These are phyloP conservation scores for Aspergillus olivimuriae DNA, from an alignment of 495 filamentous ascomycete genomes.

Conservation along the genomic window DNA sequence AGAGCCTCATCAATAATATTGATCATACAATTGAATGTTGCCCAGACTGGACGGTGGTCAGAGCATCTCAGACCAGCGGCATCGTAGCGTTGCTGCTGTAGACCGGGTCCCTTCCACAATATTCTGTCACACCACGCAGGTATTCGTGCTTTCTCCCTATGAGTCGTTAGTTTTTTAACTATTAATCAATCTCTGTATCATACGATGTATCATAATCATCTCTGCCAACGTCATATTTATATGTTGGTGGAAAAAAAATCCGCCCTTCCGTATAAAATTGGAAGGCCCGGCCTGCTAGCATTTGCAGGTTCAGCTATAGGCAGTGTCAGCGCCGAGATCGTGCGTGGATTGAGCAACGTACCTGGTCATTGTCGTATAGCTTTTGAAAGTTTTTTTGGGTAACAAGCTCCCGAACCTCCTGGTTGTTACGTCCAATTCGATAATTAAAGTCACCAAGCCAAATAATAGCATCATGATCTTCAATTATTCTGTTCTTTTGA, in stretches of 20 bases:
- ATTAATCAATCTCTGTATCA: constrained; percentile 19
- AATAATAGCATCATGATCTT: constrained; percentile 89
- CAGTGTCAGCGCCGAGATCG: constrained; percentile 2
- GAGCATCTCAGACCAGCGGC: constrained; percentile 77
- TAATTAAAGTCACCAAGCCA: constrained; percentile 99
- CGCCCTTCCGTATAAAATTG: constrained; percentile 82
- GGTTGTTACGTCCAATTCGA: constrained; percentile 79
- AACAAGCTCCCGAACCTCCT: constrained; percentile 70
- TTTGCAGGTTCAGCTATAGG: constrained; percentile 83
- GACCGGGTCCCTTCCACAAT: constrained; percentile 72
- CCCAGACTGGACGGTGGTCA: constrained; percentile 90
- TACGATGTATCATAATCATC: constrained; percentile 91
- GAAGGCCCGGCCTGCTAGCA: constrained; percentile 86
- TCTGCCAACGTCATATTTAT: constrained; percentile 85
- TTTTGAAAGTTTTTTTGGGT: constrained; percentile 62
- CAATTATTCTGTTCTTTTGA: constrained; percentile 80
- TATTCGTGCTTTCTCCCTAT: constrained; percentile 84
- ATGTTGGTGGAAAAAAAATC: constrained; percentile 84
- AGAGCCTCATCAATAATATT: constrained; percentile 67
- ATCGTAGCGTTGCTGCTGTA: constrained; percentile 76
- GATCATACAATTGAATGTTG: constrained; percentile 76
- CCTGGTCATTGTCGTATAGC: constrained; percentile 91
- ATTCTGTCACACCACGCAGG: constrained; percentile 97
- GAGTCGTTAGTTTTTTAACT: constrained; percentile 1
- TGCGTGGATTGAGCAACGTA: constrained; percentile 19